phyloP scores from a whole-genome alignment of 176 grass and related monocot genomes.

The barley (Hordeum vulgare) region MorexV3_pseudomolecules_assembly NC_058523.1:43161543-43162042 shows the following conservation, averaged over 20 bases:
- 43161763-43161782: background rate
- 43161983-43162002: background rate
- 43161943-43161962: background rate
- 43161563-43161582: background rate
- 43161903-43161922: background rate
- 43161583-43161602: background rate
- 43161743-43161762: background rate
- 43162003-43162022: background rate
- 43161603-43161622: background rate
- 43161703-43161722: background rate
- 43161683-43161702: background rate
- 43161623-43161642: background rate
- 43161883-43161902: background rate
- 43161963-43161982: background rate
- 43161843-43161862: constrained; percentile 60
- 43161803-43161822: constrained; percentile 66
- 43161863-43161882: constrained; percentile 33
- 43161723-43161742: background rate
- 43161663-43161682: background rate
- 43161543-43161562: background rate
- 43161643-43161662: background rate
- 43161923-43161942: background rate
- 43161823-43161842: constrained; percentile 70
- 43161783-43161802: background rate
- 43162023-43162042: background rate